Base-by-base conservation (phyloP, 2,329 filamentous ascomycete genomes). In the Cryphonectria carpinicola region DNA sequence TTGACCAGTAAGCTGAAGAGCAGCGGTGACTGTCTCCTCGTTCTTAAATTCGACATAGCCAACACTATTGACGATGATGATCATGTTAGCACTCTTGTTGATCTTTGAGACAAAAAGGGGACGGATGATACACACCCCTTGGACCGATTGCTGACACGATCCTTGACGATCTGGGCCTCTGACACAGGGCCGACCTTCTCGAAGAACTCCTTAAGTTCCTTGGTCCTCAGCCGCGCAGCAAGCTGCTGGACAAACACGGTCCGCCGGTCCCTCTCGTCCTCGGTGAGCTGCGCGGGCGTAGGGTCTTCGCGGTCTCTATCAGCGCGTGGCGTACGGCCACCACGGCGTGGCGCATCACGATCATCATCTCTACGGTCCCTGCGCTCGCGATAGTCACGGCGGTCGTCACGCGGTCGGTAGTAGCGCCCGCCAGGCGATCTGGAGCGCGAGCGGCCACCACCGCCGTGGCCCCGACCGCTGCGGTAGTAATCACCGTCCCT, bases 201-300 rank as follows among this genome's bases (percentile, higher is more conserved):
- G 79, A 99, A 99, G 81, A 99, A 99, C 73, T 91, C 89, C 81
- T 97, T 95, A 74, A 99, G 87, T 81, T 98, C 94, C 78, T 94
- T 94, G 69, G 93, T 97, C 76, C 95, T 91, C 74, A 98, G 88
- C 78, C 96, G 93, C 75, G 95, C 95, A 76, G 96, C 96, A 79
- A 99, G 92, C 83, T 99, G 96, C 85, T 99, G 96, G 69, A 99
- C 96, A 80, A 99, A 99, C 71, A 99, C 94, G 71, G 97, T 99
- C 77, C 96, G 93, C 77, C 94, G 92, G 84, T 99, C 96, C 79
- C 95, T 92, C 83, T 99, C 96, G 82, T 98, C 96, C 81, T 98
- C 95, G 77, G 93, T 97, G 72, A 93, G 89, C 78, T 93, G 68
- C 10, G 76, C 76, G 1, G 78, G 90, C 39, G 94, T 92, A 67